A percentile compares a stretch with the other conserved stretches of the same genome.
These are phyloP conservation scores for Parastagonospora avenae DNA, from an alignment of 2,329 filamentous ascomycete genomes.

Conservation along the genomic window DNA sequence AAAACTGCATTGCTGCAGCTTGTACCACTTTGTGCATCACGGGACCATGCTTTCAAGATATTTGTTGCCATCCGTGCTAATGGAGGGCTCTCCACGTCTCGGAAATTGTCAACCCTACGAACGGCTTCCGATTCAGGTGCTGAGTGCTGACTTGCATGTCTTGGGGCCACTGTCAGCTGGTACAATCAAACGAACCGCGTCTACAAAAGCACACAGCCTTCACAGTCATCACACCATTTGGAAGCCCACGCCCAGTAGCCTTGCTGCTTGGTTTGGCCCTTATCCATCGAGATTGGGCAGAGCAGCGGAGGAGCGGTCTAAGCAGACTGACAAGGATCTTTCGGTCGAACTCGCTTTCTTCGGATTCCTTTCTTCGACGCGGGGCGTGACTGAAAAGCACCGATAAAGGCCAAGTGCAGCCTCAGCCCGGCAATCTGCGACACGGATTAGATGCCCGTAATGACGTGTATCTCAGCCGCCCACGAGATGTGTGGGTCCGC, in stretches of 20 bases:
- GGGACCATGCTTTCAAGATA: no score
- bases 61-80: slow-evolving; percentile 4
- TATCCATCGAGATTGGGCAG: slow-evolving; percentile 32
- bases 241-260: slow-evolving; percentile 14
- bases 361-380: slow-evolving; percentile 13
- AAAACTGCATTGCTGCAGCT: no score
- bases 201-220: slow-evolving; percentile 12
- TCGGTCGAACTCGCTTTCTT: slow-evolving; percentile 11
- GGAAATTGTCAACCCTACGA: no score
- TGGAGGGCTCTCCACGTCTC: no score
- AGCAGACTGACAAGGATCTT: slow-evolving; percentile 26
- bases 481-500: slow-evolving; percentile 44
- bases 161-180: slow-evolving; percentile 11
- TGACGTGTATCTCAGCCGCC: slow-evolving; percentile 41
- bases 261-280: slow-evolving; percentile 17
- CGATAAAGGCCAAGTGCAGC: slow-evolving; percentile 25
- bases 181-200: slow-evolving; percentile 3
- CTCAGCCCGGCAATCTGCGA: slow-evolving; percentile 41
- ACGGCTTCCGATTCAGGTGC: neutral
- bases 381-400: slow-evolving; percentile 7
- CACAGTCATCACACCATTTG: slow-evolving; percentile 17
- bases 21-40: no score
- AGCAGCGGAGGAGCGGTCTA: slow-evolving; percentile 23
- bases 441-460: slow-evolving; percentile 35
- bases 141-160: slow-evolving; percentile 24